phyloP scores from a whole-genome alignment of 169 alveolate genomes.

The Cryptosporidium ryanae region DNA sequence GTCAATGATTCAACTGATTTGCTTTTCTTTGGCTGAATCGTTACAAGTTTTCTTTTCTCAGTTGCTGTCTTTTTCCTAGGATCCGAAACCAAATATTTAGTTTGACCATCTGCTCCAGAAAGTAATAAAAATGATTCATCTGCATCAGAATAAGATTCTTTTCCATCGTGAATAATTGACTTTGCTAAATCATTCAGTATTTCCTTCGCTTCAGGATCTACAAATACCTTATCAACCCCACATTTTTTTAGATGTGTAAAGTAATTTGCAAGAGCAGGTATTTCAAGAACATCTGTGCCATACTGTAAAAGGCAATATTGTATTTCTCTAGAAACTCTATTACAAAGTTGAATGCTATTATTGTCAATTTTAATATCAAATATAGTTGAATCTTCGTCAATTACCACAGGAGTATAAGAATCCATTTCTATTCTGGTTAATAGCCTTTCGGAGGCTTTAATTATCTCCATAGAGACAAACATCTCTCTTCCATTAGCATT shows the following conservation, averaged over 20 bases:
- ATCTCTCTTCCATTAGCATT: constrained; percentile 21
- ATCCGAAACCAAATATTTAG: constrained; percentile 19
- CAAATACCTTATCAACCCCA: constrained; percentile 36
- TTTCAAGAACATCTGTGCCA: constrained; percentile 61
- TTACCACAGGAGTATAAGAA: constrained; percentile 30
- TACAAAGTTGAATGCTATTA: neutral
- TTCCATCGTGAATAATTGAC: neutral
- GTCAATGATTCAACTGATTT: neutral
- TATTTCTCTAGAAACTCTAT: constrained; percentile 60
- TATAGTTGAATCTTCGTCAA: constrained; percentile 28
- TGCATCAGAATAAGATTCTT: neutral
- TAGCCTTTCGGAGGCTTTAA: constrained; percentile 53
- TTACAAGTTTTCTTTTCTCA: constrained; percentile 46
- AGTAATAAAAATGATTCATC: neutral
- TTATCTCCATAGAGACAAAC: constrained; percentile 52
- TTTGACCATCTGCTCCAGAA: constrained; percentile 1
- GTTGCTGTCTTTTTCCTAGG: neutral
- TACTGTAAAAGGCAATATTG: constrained; percentile 62
- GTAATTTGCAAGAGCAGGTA: constrained; percentile 59
- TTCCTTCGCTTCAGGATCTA: constrained; percentile 27
- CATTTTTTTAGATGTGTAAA: constrained; percentile 9
- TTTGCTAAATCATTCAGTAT: constrained; percentile 5
- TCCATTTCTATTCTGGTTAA: constrained; percentile 52
- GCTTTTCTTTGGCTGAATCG: constrained; percentile 3
- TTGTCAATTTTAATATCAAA: neutral